Evolutionary conservation across 2,329 filamentous ascomycete genomes (phyloP).

Genomic region (Penicillium sp.): DNA sequence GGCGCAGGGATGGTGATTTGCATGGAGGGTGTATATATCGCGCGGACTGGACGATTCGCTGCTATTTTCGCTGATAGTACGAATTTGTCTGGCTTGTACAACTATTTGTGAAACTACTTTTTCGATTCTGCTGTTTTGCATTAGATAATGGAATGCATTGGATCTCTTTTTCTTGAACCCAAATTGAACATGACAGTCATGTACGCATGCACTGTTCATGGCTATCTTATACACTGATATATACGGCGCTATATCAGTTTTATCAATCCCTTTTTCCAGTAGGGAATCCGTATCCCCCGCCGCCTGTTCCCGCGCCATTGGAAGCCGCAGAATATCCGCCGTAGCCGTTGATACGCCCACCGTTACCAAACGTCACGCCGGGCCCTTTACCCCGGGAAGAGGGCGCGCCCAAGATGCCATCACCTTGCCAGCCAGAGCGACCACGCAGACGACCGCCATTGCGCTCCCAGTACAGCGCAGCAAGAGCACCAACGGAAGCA

Average conservation of each 20-base stretch:
- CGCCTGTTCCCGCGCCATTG: constrained; percentile 15
- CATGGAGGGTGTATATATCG: constrained; percentile 11
- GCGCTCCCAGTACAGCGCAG: constrained; percentile 40
- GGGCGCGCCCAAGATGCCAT: constrained; percentile 49
- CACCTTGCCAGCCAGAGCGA: constrained; percentile 38
- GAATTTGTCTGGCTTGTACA: constrained; percentile 7
- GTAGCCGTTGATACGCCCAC: constrained; percentile 55
- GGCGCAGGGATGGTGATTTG: constrained; percentile 45
- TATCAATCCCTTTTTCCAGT: constrained; percentile 44
- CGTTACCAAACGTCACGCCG: constrained; percentile 54
- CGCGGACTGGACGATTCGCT: constrained; percentile 9
- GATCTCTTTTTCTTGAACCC: constrained; percentile 5
- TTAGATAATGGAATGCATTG: constrained; percentile 23
- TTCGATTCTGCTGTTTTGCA: constrained; percentile 12
- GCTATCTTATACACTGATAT: constrained; percentile 7
- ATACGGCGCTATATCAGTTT: constrained; percentile 4
- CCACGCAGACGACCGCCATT: constrained; percentile 24
- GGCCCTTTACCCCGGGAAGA: constrained; percentile 45
- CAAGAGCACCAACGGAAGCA: constrained; percentile 34
- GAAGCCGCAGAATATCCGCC: constrained; percentile 52
- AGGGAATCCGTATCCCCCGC: constrained; percentile 36
- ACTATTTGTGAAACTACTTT: constrained; percentile 17
- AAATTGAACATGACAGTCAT: not conserved
- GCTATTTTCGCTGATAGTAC: not conserved
- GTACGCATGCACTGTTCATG: constrained; percentile 1